A percentile compares a stretch with the other conserved stretches of the same genome.
Evolutionary conservation across 2,329 filamentous ascomycete genomes (phyloP).

Genomic region (Thermoascus crustaceus): DNA sequence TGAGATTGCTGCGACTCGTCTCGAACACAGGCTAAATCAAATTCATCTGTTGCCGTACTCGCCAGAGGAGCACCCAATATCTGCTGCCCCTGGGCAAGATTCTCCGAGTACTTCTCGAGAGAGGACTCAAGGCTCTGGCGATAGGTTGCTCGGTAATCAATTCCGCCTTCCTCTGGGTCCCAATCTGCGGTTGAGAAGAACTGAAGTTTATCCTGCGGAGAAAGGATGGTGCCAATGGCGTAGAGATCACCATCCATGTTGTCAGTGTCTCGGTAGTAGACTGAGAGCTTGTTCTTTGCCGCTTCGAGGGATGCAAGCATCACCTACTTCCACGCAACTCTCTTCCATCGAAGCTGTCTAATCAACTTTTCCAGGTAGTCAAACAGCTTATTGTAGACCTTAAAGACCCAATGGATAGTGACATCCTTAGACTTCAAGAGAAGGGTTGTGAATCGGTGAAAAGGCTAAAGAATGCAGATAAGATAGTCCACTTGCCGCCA

Average conservation of each 20-base stretch:
- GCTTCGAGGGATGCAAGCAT: slow-evolving; percentile 8
- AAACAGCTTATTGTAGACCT: slow-evolving; percentile 14
- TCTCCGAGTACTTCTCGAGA: no score
- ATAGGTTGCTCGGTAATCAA: no score
- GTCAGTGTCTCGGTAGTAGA: slow-evolving; percentile 10
- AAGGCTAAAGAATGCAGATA: slow-evolving; percentile 13
- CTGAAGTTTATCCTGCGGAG: slow-evolving; percentile 8
- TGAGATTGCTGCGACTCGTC: no score
- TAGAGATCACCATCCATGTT: slow-evolving; percentile 9
- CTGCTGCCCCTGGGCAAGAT: no score
- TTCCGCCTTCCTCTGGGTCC: no score
- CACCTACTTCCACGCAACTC: slow-evolving; percentile 7
- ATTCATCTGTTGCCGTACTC: no score
- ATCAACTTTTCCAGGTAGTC: slow-evolving; percentile 8
- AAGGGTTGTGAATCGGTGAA: slow-evolving; percentile 9
- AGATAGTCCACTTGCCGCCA: slow-evolving; percentile 12
- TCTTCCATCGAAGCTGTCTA: slow-evolving; percentile 7
- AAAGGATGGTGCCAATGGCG: slow-evolving; percentile 11
- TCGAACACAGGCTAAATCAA: no score
- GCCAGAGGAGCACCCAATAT: no score
- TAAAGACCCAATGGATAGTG: slow-evolving; percentile 11
- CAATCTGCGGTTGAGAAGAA: slow-evolving; percentile 11
- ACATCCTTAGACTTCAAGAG: slow-evolving; percentile 12
- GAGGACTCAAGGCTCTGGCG: no score
- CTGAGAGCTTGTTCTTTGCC: slow-evolving; percentile 5